Evolutionary conservation across 148 eudicot genomes (phyloP).

Genomic region (Spergularia bocconei): DNA sequence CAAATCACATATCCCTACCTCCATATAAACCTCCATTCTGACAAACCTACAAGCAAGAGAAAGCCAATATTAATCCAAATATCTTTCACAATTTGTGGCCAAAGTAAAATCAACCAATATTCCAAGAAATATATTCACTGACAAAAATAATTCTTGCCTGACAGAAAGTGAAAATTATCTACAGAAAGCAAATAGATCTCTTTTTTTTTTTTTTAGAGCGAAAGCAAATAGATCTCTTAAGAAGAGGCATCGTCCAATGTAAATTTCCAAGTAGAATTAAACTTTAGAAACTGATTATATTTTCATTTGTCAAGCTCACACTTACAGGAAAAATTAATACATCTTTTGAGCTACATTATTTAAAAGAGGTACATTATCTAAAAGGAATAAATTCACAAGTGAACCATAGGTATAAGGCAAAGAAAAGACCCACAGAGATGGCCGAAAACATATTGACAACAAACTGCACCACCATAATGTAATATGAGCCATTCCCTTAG

Average conservation of each 20-base stretch:
- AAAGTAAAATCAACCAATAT: background rate
- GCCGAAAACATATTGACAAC: constrained; percentile 7
- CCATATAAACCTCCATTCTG: constrained; percentile 48
- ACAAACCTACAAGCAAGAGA: constrained; percentile 39
- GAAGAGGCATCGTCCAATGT: background rate
- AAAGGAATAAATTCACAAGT: constrained; percentile 1
- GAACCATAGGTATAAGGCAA: background rate
- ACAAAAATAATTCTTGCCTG: background rate
- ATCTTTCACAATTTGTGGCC: background rate
- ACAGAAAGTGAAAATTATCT: background rate
- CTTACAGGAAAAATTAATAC: too few relatives aligned
- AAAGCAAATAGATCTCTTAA: background rate
- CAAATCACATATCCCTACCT: constrained; percentile 39
- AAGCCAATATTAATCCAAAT: constrained; percentile 33
- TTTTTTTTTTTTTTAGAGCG: too few relatives aligned
- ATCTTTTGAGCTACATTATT: too few relatives aligned
- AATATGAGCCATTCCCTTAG: constrained; percentile 33
- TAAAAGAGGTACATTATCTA: background rate
- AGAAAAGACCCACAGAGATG: too few relatives aligned
- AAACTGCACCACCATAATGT: constrained; percentile 22
- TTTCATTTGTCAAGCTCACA: background rate
- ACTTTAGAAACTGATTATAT: background rate
- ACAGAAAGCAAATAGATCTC: background rate
- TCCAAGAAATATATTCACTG: background rate
- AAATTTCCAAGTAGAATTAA: background rate